phyloP scores from a whole-genome alignment of 2,329 filamentous ascomycete genomes.

The Colletotrichum viniferum region DNA sequence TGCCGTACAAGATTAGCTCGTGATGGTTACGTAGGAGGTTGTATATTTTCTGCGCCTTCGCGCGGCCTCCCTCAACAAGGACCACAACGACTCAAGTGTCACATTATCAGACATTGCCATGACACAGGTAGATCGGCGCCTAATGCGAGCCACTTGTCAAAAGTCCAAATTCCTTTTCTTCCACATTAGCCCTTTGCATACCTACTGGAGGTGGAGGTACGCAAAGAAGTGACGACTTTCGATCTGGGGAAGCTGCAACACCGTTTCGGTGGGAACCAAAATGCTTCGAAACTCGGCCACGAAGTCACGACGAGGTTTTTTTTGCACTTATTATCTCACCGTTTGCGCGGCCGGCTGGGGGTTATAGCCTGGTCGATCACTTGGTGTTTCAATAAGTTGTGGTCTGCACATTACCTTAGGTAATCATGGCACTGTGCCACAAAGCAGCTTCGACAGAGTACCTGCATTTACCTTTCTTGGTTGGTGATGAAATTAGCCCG shows the following conservation, averaged over 20 bases:
- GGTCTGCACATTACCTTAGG: not conserved
- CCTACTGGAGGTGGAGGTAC: not conserved
- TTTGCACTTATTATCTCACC: not conserved
- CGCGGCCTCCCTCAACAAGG: not conserved
- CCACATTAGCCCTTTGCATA: not conserved
- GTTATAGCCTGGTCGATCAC: not conserved
- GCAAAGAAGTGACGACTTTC: not conserved
- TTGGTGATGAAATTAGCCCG: not conserved
- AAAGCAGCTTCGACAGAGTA: not conserved
- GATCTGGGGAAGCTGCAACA: not conserved
- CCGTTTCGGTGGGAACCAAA: not conserved
- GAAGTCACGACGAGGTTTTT: not conserved
- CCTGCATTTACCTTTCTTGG: not conserved
- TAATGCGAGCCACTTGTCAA: not conserved
- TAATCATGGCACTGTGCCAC: not conserved
- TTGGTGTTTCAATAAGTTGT: not conserved
- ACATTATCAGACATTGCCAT: not conserved
- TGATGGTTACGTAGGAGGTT: not conserved
- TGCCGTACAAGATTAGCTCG: not conserved
- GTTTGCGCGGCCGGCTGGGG: not conserved
- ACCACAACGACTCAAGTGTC: not conserved
- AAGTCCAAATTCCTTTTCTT: not conserved
- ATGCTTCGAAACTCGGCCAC: not conserved
- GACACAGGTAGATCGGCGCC: not conserved
- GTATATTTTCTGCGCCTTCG: not conserved